Percentiles rank a stretch among this genome's conserved stretches.
These are phyloP conservation scores for Massospora cicadina DNA, from an alignment of 371 early-diverging fungal species.

Conservation along the genomic window DNA sequence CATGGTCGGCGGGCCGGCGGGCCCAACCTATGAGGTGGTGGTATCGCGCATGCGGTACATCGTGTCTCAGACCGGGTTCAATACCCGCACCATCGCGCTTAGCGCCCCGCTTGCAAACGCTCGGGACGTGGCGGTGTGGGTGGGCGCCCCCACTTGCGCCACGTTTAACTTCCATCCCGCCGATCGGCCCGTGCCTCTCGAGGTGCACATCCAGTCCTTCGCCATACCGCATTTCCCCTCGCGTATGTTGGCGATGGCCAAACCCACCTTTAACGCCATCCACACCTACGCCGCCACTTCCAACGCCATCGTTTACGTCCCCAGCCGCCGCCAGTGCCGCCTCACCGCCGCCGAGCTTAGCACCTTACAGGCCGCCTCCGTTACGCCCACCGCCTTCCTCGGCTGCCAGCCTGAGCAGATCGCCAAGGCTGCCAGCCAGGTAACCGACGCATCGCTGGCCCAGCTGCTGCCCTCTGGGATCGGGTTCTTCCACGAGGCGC, in stretches of 20 bases:
- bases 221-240: slow-evolving; percentile 79
- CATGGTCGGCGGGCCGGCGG: slow-evolving; percentile 60
- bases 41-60: slow-evolving; percentile 87
- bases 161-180: slow-evolving; percentile 88
- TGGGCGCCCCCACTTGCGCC: slow-evolving; percentile 56
- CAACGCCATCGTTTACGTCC: slow-evolving; percentile 77
- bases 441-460: slow-evolving; percentile 52
- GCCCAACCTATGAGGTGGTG: slow-evolving; percentile 80
- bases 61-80: slow-evolving; percentile 51
- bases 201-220: slow-evolving; percentile 85
- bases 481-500: slow-evolving; percentile 80
- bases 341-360: slow-evolving; percentile 70
- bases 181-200: slow-evolving; percentile 82
- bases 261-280: slow-evolving; percentile 71
- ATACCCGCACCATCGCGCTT: slow-evolving; percentile 78
- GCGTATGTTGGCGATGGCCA: slow-evolving; percentile 83
- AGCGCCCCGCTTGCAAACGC: slow-evolving; percentile 86
- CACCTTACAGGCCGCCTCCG: slow-evolving; percentile 51
- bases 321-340: slow-evolving; percentile 77
- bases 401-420: slow-evolving; percentile 44
- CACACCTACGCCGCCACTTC: slow-evolving; percentile 35
- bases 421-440: slow-evolving; percentile 31
- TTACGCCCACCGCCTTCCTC: slow-evolving; percentile 43
- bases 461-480: slow-evolving; percentile 64
- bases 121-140: slow-evolving; percentile 89